Evolutionary conservation across 768 basidiomycete species (phyloP).

Genomic region (Mrakia gelida): DNA sequence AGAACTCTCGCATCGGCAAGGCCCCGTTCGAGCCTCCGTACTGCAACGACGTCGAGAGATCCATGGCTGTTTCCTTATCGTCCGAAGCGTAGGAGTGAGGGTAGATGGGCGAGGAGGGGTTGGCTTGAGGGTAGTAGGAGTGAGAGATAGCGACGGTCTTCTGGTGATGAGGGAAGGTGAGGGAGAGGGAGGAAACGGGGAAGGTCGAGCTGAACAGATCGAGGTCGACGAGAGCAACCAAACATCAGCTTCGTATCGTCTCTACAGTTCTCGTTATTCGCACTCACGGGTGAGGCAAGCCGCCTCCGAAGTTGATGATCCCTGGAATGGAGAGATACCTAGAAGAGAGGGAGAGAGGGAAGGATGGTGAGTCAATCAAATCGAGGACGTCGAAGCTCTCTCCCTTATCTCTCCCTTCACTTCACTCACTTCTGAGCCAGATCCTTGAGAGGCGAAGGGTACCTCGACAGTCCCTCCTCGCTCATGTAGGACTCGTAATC

Average conservation of each 20-base stretch:
- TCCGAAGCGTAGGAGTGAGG: neutral
- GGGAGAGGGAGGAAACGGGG: constrained; percentile 21
- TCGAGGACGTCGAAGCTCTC: neutral
- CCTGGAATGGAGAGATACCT: constrained; percentile 27
- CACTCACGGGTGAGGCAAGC: constrained; percentile 19
- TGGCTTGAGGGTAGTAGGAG: neutral
- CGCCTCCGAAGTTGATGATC: constrained; percentile 29
- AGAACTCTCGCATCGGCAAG: neutral
- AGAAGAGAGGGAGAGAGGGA: neutral
- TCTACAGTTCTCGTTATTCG: no score
- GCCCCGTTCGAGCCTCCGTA: constrained; percentile 8
- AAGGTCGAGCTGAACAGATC: constrained; percentile 19
- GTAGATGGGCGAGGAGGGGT: neutral
- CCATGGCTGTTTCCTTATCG: neutral
- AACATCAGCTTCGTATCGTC: no score
- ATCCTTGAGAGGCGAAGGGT: constrained; percentile 27
- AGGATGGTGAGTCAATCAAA: neutral
- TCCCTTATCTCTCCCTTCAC: neutral
- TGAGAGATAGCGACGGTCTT: constrained; percentile 12
- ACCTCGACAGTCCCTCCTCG: neutral
- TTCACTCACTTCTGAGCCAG: constrained; percentile 25
- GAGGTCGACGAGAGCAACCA: neutral
- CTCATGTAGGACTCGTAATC: constrained; percentile 13
- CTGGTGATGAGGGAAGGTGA: constrained; percentile 22
- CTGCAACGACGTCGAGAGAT: constrained; percentile 17